phyloP scores from a whole-genome alignment of 2,329 filamentous ascomycete genomes.

The Fusarium setosum region DNA sequence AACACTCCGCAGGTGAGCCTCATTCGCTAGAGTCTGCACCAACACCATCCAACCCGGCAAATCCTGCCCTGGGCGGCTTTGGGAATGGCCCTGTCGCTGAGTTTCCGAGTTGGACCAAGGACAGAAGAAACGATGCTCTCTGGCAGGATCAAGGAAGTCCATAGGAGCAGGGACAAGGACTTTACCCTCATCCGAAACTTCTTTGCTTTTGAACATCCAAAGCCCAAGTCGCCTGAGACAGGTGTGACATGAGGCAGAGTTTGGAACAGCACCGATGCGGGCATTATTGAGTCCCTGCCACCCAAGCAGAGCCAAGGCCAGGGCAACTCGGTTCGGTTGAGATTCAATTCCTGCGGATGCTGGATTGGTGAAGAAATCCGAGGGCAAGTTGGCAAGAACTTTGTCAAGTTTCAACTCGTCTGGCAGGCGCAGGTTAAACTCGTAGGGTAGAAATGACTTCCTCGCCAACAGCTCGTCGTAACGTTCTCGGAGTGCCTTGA shows the following conservation, averaged over 20 bases:
- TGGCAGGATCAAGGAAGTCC: constrained; percentile 74
- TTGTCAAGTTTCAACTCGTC: constrained; percentile 62
- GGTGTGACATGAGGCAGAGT: constrained; percentile 82
- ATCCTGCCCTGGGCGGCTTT: constrained; percentile 49
- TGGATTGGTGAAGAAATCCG: constrained; percentile 64
- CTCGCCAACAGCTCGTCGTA: constrained; percentile 72
- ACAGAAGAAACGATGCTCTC: constrained; percentile 85
- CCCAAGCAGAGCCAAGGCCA: constrained; percentile 77
- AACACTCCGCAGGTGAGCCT: constrained; percentile 62
- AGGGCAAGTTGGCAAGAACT: constrained; percentile 61
- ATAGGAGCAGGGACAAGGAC: constrained; percentile 71
- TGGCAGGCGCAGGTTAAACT: constrained; percentile 70
- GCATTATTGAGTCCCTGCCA: constrained; percentile 75
- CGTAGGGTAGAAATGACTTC: constrained; percentile 68
- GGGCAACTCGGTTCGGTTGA: constrained; percentile 68
- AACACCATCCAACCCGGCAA: constrained; percentile 67
- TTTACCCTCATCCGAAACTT: constrained; percentile 65
- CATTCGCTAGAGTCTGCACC: constrained; percentile 66
- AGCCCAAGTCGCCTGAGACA: constrained; percentile 90
- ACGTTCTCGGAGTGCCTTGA: constrained; percentile 69
- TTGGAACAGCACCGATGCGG: constrained; percentile 70
- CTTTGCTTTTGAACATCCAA: constrained; percentile 91
- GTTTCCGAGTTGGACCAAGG: constrained; percentile 77
- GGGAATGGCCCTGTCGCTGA: constrained; percentile 60
- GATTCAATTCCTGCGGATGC: constrained; percentile 44